phyloP scores from a whole-genome alignment of 495 filamentous ascomycete genomes.

The Annulohypoxylon bovei region DNA sequence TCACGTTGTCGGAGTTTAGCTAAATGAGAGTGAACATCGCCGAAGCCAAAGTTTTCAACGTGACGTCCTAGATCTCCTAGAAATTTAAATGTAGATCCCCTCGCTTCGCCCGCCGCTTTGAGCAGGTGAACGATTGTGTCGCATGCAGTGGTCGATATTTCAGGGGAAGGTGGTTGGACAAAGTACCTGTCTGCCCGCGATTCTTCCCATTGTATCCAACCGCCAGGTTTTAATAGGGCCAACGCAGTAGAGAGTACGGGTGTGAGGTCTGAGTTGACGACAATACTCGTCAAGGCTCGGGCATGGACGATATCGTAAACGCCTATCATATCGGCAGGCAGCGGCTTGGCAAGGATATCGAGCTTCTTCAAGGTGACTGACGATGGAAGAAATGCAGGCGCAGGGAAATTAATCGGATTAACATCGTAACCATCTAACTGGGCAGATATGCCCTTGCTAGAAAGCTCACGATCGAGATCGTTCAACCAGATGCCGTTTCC shows the following conservation, averaged over 20 bases:
- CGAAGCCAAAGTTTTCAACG: conserved; percentile 14
- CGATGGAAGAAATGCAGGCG: conserved; percentile 34
- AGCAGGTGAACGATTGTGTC: conserved; percentile 29
- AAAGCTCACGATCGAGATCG: conserved; percentile 27
- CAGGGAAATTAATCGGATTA: conserved; percentile 47
- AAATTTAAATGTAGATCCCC: conserved; percentile 10
- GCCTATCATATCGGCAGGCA: conserved; percentile 44
- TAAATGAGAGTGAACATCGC: conserved; percentile 1
- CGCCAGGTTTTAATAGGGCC: conserved; percentile 44
- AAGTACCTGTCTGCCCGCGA: conserved; percentile 30
- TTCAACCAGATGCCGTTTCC: conserved; percentile 36
- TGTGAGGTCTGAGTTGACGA: conserved; percentile 35
- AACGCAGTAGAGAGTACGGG: conserved; percentile 39
- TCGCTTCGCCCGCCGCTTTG: conserved; percentile 1
- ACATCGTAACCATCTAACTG: conserved; percentile 54
- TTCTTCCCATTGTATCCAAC: conserved; percentile 49
- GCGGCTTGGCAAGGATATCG: conserved; percentile 47
- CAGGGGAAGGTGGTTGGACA: conserved; percentile 24
- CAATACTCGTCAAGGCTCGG: conserved; percentile 49
- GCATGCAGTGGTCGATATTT: conserved; percentile 20
- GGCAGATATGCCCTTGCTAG: conserved; percentile 31
- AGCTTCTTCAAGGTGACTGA: conserved; percentile 48
- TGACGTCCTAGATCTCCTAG: conserved; percentile 12
- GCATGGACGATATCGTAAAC: conserved; percentile 55
- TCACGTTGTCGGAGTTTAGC: conserved; percentile 18